Base-by-base conservation (phyloP, 2,329 filamentous ascomycete species). In the Diplodia seriata region DNA sequence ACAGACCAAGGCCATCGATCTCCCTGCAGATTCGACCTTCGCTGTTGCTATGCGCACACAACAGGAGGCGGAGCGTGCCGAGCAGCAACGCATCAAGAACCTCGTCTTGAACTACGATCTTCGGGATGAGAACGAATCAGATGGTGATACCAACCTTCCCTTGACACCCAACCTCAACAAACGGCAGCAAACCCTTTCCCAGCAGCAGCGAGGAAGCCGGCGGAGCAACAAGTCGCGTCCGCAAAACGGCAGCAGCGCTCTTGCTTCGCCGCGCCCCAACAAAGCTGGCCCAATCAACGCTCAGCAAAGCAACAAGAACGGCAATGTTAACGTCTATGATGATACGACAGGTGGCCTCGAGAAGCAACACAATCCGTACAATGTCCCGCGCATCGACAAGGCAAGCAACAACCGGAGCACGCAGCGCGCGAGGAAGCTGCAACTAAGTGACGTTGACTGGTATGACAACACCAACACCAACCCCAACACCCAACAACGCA, bases 11-110 rank as follows among this genome's bases (percentile, higher is more conserved):
- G 95, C 92, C 6, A 94, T 98, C 73, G 93, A 95, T 74, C 84
- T 98, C 57, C 91, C 91, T 11, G 89, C 94, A 1, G 92, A 99
- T 78, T 98, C 95, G 0, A 94, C 89, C 61, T 97, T 99, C 80
- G 95, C 95, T 6, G 87, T 98, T 71, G 95, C 95, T 53, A 95
- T 99, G 93, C 95, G 93, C 77, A 93, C 88, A 69, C 94, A 98
- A 81, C 94, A 97, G 77, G 91, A 96, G 80, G 94, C 93, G 2
- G 94, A 98, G 77, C 90, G 91, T 65, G 95, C 97, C 76, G 96
- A 99, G 79, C 94, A 99, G 79, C 93, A 97, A 79, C 91, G 95
- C 70, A 99, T 99, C 87, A 99, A 99, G 83, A 97, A 93, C 75
- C 85, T 99, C 55, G 95, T 99, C 66, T 84, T 99, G 73, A 98